These are phyloP conservation scores for Saccharomycopsis capsularis DNA, from an alignment of 805 yeast species.

Conservation along the genomic window DNA sequence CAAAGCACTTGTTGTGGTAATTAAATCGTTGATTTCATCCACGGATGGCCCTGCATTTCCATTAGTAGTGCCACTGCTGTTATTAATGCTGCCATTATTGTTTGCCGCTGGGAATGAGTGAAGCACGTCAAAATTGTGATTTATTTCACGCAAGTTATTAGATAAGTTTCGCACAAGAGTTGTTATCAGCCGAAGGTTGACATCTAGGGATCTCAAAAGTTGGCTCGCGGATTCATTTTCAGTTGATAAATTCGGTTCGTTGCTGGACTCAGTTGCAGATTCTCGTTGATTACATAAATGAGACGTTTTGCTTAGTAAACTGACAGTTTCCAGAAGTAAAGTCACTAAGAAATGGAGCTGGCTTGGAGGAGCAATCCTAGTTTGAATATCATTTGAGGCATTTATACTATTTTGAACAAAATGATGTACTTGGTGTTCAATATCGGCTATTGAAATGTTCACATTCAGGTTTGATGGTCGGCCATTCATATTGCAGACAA, in stretches of 20 bases:
- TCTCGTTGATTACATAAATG: not conserved
- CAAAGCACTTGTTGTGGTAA: slow-evolving; percentile 8
- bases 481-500: slow-evolving; percentile 6
- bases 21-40: slow-evolving; percentile 4
- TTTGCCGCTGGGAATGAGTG: too few species aligned
- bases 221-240: too few species aligned
- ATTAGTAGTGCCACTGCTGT: too few species aligned
- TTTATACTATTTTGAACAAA: slow-evolving; percentile 1
- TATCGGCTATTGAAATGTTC: not conserved
- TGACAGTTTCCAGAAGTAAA: slow-evolving; percentile 4
- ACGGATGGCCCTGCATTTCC: not conserved
- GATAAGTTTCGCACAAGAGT: slow-evolving; percentile 1
- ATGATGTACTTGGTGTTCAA: slow-evolving; percentile 1
- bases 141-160: slow-evolving; percentile 1
- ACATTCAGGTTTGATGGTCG: not conserved
- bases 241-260: slow-evolving; percentile 7
- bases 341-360: slow-evolving; percentile 3
- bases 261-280: not conserved
- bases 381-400: not conserved
- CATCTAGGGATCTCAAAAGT: slow-evolving; percentile 2
- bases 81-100: too few species aligned
- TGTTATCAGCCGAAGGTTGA: slow-evolving; percentile 3
- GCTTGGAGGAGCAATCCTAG: not conserved
- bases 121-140: slow-evolving; percentile 1
- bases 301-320: slow-evolving; percentile 1